Percentiles rank a stretch among this genome's conserved stretches.
These are phyloP conservation scores for Fusarium longipes DNA, from an alignment of 2,329 filamentous ascomycete genomes.

Conservation along the genomic window DNA sequence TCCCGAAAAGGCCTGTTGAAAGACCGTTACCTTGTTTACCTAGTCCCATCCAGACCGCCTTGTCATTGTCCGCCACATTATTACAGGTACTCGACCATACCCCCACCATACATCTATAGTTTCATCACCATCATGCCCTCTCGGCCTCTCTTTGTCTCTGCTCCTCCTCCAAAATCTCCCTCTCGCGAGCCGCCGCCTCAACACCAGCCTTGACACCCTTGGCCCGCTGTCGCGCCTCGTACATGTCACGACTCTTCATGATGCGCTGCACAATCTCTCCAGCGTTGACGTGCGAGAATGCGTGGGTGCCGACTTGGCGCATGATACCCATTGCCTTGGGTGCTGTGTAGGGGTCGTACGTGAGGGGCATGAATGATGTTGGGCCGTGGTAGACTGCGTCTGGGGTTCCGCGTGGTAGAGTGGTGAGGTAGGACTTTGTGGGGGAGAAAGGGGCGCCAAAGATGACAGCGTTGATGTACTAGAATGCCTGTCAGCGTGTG, in stretches of 20 bases:
- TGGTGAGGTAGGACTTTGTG: conserved; percentile 78
- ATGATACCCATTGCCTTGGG: conserved; percentile 88
- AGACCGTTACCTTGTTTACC: conserved; percentile 26
- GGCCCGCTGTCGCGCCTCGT: conserved; percentile 89
- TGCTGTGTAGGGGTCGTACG: conserved; percentile 82
- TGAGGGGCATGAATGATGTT: conserved; percentile 86
- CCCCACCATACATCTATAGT: neutral
- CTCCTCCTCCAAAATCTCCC: conserved; percentile 72
- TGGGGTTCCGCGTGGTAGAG: conserved; percentile 78
- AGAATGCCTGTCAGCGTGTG: conserved; percentile 21
- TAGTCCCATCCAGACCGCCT: conserved; percentile 18
- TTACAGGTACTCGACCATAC: conserved; percentile 14
- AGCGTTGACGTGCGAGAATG: conserved; percentile 89
- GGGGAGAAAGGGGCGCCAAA: conserved; percentile 93
- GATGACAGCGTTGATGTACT: conserved; percentile 89
- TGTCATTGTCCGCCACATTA: conserved; percentile 7
- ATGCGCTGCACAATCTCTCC: conserved; percentile 93
- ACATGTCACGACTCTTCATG: conserved; percentile 84
- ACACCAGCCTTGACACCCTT: conserved; percentile 88
- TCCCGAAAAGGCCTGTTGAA: conserved; percentile 40
- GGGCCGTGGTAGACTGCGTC: conserved; percentile 95
- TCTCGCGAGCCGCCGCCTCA: conserved; percentile 73
- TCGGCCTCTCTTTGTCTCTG: conserved; percentile 62
- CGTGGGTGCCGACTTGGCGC: conserved; percentile 78
- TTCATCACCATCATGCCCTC: conserved; percentile 36